Evolutionary conservation across 2,329 filamentous ascomycete species (phyloP), one percentile per base, ranked within the genome.

Genomic region (Trichoderma gracile): DNA sequence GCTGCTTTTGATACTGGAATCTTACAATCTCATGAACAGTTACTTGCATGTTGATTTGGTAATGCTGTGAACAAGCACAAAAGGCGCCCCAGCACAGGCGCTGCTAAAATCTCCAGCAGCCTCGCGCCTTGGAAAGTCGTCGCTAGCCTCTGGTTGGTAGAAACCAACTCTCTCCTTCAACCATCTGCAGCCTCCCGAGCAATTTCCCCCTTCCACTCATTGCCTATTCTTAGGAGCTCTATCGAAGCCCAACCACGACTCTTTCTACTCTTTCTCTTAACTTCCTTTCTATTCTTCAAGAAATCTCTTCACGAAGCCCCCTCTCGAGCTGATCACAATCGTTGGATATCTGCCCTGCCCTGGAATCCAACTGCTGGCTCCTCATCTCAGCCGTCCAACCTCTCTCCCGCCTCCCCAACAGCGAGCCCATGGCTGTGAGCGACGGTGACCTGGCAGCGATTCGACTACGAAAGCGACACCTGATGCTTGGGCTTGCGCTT

Each of bases 401-500:
- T 33, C n/a, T 40, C 58, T 53, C 63, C 33, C 42, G 50, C 61
- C 52, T 47, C 53, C 23, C 65, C 60, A 55, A 52, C 59, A 33
- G 54, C 62, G 64, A 55, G 65, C 45, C 49, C 65, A 68, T 68
- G 67, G 62, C 66, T 66, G 59, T 60, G 56, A 54, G 33, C 53
- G 58, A 52, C 65, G 45, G 63, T 55, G 62, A 42, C 23, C 45
- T 56, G 42, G 33, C 52, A 53, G 42, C 46, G 23, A 55, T 59
- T 30, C 60, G 63, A 65, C 52, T 67, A 15, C 61, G 64, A 62
- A 53, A 59, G 57, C 58, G 60, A 27, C 54, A 66, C 49, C 64
- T 55, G 67, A 59, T 45, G 62, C 67, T 63, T 33, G 58, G 38
- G 56, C 49, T 42, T 56, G 38, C 59, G 19, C 23, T 21, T 58